phyloP scores from a whole-genome alignment of 1,284 basidiomycete genomes.

The Cryptococcus sp. region DNA sequence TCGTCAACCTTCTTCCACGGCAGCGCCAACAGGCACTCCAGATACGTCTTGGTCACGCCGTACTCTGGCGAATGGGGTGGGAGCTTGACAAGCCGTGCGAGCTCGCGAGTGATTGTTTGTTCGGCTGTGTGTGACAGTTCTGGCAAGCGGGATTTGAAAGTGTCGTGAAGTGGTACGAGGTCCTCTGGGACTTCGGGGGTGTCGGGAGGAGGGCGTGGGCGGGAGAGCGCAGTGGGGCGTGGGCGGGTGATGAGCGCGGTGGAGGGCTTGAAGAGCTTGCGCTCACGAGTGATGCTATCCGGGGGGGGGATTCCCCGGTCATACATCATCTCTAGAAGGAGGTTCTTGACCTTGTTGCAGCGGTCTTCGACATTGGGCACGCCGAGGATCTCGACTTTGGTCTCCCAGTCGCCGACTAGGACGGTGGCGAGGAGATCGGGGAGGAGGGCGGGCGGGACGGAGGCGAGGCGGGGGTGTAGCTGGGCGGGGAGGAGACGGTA shows the following conservation, averaged over 20 bases:
- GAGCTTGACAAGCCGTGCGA: constrained; percentile 35
- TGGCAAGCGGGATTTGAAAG: constrained; percentile 16
- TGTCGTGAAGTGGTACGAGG: constrained; percentile 29
- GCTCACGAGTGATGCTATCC: not conserved
- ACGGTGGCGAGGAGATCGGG: constrained; percentile 42
- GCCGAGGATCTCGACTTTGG: constrained; percentile 35
- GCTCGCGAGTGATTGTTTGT: constrained; percentile 33
- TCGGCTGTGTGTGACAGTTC: constrained; percentile 29
- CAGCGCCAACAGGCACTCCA: constrained; percentile 42
- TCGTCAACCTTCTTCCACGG: constrained; percentile 41
- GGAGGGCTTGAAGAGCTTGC: not conserved
- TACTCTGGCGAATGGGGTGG: constrained; percentile 45
- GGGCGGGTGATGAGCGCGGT: constrained; percentile 3
- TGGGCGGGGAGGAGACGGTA: constrained; percentile 31
- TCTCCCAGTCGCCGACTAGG: constrained; percentile 38
- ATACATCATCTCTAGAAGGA: constrained; percentile 24
- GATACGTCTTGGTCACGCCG: constrained; percentile 42
- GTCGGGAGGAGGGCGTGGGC: not conserved
- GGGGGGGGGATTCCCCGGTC: constrained; percentile 23
- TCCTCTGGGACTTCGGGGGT: constrained; percentile 29
- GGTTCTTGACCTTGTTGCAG: constrained; percentile 25
- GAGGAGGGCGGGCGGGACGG: constrained; percentile 31
- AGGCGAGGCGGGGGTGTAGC: constrained; percentile 33
- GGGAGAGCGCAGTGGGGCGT: not conserved
- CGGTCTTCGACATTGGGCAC: constrained; percentile 33